Evolutionary conservation across 139 green algal genomes (phyloP), one percentile per base, ranked within the genome.

Genomic region (Chlorella sp.): DNA sequence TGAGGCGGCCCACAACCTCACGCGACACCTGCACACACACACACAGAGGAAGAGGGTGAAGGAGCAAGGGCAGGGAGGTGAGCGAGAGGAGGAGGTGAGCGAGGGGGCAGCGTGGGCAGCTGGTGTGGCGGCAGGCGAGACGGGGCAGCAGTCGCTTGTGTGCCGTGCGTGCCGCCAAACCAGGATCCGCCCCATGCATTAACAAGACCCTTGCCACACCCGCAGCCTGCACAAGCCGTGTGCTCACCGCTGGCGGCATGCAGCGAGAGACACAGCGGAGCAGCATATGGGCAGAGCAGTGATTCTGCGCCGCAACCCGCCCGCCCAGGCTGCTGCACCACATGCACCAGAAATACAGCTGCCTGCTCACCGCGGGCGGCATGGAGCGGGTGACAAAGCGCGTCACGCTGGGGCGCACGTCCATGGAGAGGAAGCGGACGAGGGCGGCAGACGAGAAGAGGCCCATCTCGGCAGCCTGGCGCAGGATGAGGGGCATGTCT

Each of bases 401-500:
- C 14, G 96, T 96, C 7, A 99, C 77, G 87, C 93, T 97, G 21
- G 98, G 98, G 15, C 97, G 94, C 39, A 97, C 95, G 81, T 99
- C 96, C 94, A 99, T 97, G 73, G 94, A 94, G 78, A 99, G 93
- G 90, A 99, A 99, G 75, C 98, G 95, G 32, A 98, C 95, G 3
- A 99, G 92, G 91, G 99, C 96, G 0, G 96, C 96, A 3, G 94
- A 97, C 90, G 94, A 98, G 90, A 99, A 97, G 68, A 99, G 91
- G 30, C 97, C 97, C 97, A 99, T 98, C 88, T 98, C 92, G 28
- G 98, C 96, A 7, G 97, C 95, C 66, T 97, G 97, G 18, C 97
- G 92, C 28, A 99, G 91, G 81, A 98, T 98, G 69, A 93, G 77
- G 9, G 98, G 98, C 86, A 99, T 92, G 86, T 97, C 94, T 12